These are phyloP conservation scores for Solanum appendiculatum DNA, from an alignment of 257 asterid species.

Conservation along the genomic window DNA sequence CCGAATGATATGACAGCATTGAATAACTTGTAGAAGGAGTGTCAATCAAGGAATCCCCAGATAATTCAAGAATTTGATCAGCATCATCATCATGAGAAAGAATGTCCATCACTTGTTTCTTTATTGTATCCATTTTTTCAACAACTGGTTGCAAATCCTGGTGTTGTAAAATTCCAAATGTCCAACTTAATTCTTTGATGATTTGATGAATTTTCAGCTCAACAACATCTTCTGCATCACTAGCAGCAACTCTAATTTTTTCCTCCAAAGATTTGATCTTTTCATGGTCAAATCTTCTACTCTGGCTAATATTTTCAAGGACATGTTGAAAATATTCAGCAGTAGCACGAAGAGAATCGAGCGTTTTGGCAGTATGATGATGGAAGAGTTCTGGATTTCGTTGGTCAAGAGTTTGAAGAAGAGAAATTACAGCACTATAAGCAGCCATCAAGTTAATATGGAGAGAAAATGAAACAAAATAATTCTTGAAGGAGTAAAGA, in stretches of 20 bases:
- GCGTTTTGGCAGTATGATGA: accelerated
- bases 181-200: background rate
- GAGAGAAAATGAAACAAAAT: no score
- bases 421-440: background rate
- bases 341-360: background rate
- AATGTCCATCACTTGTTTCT: background rate
- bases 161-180: background rate
- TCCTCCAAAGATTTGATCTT: background rate
- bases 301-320: background rate
- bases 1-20: no score
- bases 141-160: background rate
- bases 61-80: background rate
- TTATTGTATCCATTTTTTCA: background rate
- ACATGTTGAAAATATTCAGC: background rate
- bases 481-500: background rate
- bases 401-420: background rate
- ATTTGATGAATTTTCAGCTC: background rate
- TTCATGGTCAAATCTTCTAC: background rate
- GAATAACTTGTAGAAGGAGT: no score
- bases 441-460: background rate
- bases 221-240: background rate
- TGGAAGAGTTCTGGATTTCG: background rate
- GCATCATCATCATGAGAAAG: background rate
- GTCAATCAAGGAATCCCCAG: no score
- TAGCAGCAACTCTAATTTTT: background rate